Percentiles rank a stretch among this genome's conserved stretches.
Evolutionary conservation across 345 rosid genomes (phyloP).

Genomic region (Camelina hispida): DNA sequence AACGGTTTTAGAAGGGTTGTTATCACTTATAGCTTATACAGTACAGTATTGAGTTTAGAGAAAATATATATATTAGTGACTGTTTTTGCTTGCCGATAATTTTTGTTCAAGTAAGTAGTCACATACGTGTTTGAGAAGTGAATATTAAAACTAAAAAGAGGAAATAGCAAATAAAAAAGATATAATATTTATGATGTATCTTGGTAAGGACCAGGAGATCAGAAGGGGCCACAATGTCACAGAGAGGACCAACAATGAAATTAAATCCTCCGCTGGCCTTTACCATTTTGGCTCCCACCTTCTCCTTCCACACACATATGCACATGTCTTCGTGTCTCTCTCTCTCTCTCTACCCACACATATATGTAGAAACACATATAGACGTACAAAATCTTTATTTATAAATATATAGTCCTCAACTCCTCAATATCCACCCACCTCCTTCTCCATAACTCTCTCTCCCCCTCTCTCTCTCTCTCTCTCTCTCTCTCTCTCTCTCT

Average conservation of each 20-base stretch:
- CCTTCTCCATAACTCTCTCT: constrained; percentile 26
- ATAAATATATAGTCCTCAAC: constrained; percentile 47
- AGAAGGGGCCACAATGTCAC: constrained; percentile 61
- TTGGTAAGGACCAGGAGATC: constrained; percentile 49
- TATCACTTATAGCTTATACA: background rate
- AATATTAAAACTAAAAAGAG: constrained; percentile 2
- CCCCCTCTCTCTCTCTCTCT: constrained; percentile 1
- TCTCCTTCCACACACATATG: constrained; percentile 46
- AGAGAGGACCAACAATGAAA: constrained; percentile 55
- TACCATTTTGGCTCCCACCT: constrained; percentile 62
- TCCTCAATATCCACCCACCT: constrained; percentile 42
- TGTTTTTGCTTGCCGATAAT: background rate
- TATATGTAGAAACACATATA: constrained; percentile 32
- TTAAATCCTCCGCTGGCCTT: constrained; percentile 45
- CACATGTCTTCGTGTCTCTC: constrained; percentile 52
- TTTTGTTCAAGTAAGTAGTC: constrained; percentile 24
- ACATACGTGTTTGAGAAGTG: constrained; percentile 24
- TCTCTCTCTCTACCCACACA: constrained; percentile 13
- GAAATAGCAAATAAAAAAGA: background rate
- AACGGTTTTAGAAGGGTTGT: constrained; percentile 14
- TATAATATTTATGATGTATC: constrained; percentile 37
- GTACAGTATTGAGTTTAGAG: background rate
- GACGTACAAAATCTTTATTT: constrained; percentile 39
- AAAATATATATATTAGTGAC: background rate
- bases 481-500: constrained; percentile 6